Evolutionary conservation across 306 rosid species (phyloP), one percentile per base, ranked within the genome.

Genomic region (Medicago arabica): DNA sequence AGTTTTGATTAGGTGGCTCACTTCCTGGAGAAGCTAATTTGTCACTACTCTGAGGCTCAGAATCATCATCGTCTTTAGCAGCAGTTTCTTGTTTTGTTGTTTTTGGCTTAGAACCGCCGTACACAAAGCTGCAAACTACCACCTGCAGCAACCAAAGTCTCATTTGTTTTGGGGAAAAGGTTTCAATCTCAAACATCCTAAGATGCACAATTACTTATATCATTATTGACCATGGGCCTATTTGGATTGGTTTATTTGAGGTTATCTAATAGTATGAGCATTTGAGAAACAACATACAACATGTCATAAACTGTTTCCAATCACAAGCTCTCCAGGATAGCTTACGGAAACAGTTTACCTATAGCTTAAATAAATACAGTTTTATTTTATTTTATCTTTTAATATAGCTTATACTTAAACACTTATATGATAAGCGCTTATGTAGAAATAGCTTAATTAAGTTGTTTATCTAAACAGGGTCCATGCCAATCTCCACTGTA

Each of bases 91-190:
- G 89, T 78, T 86, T 89, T 82, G 75, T 53, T 71, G 67, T 79
- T 84, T 92, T 96, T 16, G 77, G 76, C 87, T 90, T 91, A 46
- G 92, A 79, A n/a, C 75, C 63, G 8, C 92, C 98, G 79, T 92
- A 75, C 61, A 92, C 85, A 82, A 96, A 96, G 79, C 96, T 92
- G 82, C 98, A 92, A 41, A 87, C 90, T 64, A 90, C 93, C 78
- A 92, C 96, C 99, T 96, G 92, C 77, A 83, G 4, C 69, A 69
- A 82, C 40, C 57, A 62, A 66, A 55, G 76, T 73, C 50, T 58
- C 72, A 59, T 7, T 54, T 66, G 23, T 59, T 58, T 76, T 18
- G 9, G 19, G 10, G 19, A 10, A 15, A 17, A 54, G 13, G 21
- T 41, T 74, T 21, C 36, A 58, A 71, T 72, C 49, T 75, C 14